phyloP scores from a whole-genome alignment of 2,329 filamentous ascomycete genomes.

The Calonectria honghensis region DNA sequence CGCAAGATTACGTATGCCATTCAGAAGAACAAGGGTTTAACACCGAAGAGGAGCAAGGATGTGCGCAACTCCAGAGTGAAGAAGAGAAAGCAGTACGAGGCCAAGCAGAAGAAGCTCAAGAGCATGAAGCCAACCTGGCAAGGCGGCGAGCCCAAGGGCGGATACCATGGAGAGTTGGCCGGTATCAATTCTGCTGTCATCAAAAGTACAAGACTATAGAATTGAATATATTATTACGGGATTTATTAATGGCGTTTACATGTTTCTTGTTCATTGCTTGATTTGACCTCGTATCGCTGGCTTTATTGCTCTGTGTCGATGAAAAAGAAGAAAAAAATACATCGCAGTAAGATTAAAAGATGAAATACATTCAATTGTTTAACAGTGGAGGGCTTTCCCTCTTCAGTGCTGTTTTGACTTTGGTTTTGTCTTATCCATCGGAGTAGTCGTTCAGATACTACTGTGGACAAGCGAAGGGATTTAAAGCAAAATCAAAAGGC shows the following conservation, averaged over 20 bases:
- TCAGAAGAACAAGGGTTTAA: conserved; percentile 97
- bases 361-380: not conserved
- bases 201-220: conserved; percentile 92
- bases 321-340: not conserved
- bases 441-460: too few species aligned
- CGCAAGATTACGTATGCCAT: conserved; percentile 95
- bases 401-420: too few species aligned
- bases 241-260: conserved; percentile 44
- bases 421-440: too few species aligned
- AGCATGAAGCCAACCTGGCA: conserved; percentile 91
- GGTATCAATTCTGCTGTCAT: conserved; percentile 96
- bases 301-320: not conserved
- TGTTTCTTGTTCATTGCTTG: not conserved
- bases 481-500: not conserved
- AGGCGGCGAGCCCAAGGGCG: conserved; percentile 87
- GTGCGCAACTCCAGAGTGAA: conserved; percentile 96
- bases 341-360: not conserved
- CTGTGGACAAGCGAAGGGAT: not conserved
- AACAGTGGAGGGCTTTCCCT: not conserved
- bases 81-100: conserved; percentile 97
- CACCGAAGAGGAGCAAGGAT: conserved; percentile 93
- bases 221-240: conserved; percentile 37
- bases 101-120: conserved; percentile 97
- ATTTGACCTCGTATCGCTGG: not conserved
- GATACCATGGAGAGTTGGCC: conserved; percentile 93